phyloP scores from a whole-genome alignment of 805 yeast genomes.

The Tetrapisispora arboricola region DNA sequence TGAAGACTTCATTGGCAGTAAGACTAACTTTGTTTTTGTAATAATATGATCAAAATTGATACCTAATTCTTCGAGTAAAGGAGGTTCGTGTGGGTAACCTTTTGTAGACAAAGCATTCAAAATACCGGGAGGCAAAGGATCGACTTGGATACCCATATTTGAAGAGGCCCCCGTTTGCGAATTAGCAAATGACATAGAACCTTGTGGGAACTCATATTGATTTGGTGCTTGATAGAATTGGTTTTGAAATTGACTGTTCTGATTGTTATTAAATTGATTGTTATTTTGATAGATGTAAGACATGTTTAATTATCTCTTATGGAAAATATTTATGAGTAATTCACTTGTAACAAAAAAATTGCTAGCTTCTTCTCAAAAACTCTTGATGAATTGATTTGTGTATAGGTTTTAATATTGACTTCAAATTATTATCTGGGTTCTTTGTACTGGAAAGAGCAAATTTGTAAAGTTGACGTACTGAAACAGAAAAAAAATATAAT shows the following conservation, averaged over 20 bases:
- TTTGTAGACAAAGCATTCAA: conserved; percentile 87
- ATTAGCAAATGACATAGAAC: conserved; percentile 28
- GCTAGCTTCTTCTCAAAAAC: too few relatives aligned
- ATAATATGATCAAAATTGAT: conserved; percentile 84
- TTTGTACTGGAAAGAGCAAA: too few relatives aligned
- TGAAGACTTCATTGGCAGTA: conserved; percentile 52
- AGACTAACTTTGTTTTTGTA: conserved; percentile 73
- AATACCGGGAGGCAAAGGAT: conserved; percentile 56
- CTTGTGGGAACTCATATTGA: conserved; percentile 28
- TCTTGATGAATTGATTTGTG: too few relatives aligned
- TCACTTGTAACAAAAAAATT: too few relatives aligned
- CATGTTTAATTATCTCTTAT: not conserved
- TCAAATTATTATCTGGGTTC: too few relatives aligned
- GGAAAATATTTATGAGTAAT: too few relatives aligned
- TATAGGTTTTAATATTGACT: too few relatives aligned
- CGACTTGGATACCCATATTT: conserved; percentile 19
- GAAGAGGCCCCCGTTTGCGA: conserved; percentile 8
- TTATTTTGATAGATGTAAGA: conserved; percentile 1
- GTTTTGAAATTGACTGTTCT: not conserved
- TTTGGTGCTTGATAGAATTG: conserved; percentile 10
- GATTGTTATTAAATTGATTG: not conserved
- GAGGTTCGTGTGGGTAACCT: conserved; percentile 94
- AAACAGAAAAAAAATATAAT: too few relatives aligned
- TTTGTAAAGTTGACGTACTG: too few relatives aligned
- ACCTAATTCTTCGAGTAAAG: conserved; percentile 85